Evolutionary conservation across 176 grass and related monocot species (phyloP).

Genomic region (Phyllostachys edulis): DNA sequence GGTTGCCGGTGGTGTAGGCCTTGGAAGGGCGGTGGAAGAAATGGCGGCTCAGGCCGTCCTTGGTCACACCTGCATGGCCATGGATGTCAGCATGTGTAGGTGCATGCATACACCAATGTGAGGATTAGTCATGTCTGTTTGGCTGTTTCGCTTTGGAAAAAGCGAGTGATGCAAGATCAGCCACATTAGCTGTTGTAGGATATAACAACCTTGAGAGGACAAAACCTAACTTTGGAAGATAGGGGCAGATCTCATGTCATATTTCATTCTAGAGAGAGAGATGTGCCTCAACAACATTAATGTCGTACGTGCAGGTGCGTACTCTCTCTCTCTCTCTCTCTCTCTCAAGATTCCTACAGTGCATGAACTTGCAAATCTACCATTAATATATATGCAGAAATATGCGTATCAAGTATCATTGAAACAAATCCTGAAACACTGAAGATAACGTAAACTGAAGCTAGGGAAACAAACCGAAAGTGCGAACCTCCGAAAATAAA

Average conservation of each 20-base stretch:
- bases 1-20: conserved; percentile 92
- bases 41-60: conserved; percentile 78
- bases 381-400: not conserved
- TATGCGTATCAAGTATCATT: not conserved
- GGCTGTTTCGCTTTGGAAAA: conserved; percentile 35
- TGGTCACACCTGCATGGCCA: conserved; percentile 68
- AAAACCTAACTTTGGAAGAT: conserved; percentile 68
- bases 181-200: conserved; percentile 43
- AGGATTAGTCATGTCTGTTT: conserved; percentile 17
- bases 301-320: conserved; percentile 1
- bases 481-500: not conserved
- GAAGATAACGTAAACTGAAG: not conserved
- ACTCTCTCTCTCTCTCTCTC: not conserved
- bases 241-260: conserved; percentile 43
- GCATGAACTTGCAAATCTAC: conserved; percentile 13
- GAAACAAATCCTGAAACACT: conserved; percentile 13
- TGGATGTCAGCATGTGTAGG: conserved; percentile 24
- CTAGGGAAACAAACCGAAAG: conserved; percentile 23
- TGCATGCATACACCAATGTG: not conserved
- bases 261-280: conserved; percentile 26
- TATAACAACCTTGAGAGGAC: conserved; percentile 59
- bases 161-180: conserved; percentile 22
- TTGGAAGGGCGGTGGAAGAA: conserved; percentile 96
- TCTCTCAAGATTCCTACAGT: conserved; percentile 8
- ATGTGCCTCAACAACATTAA: conserved; percentile 29